Evolutionary conservation across 2,329 filamentous ascomycete genomes (phyloP), one percentile per base, ranked within the genome.

Genomic region (Neofusicoccum kwambonambiense): DNA sequence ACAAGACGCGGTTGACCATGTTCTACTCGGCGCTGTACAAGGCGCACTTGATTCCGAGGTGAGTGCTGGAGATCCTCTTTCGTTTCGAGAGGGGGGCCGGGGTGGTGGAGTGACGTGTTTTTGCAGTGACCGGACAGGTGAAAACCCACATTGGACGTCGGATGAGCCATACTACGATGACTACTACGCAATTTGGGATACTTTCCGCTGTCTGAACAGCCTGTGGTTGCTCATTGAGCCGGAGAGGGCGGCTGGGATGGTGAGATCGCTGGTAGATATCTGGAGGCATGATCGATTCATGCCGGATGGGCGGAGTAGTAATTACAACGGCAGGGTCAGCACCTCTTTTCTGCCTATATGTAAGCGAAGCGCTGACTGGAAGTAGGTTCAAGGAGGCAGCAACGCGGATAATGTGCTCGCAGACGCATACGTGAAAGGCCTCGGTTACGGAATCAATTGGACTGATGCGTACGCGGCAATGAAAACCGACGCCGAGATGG

Each of bases 261-360:
- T 68, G 31, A 51, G 67, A 5, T 64, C 68, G 0, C 12, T 70
- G 27, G 68, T 70, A 7, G 68, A 68, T 22, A 68, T 70, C 35
- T 70, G 69, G 65, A 62, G 67, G 4, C 51, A 70, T 39, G 75
- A 76, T 50, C 72, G 74, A 6, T 77, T 66, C 57, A 73, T 77
- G 70, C 75, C 75, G 0, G 75, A 77, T 61, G 75, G 73, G 0
- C 69, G 75, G 11, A 71, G 69, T 34, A 70, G 72, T 1, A 73
- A 75, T 35, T 76, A 73, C 65, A 77, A 76, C 22, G 75, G 75
- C 15, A 65, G 61, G 13, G 60, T 62, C 11, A 35, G 37, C 27
- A 12, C 17, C 35, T 19, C 3, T n/a, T 15, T 3, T 8, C 50
- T 15, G 11, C 5, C 19, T 83, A 81, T 63, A 88, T 85, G 67